Evolutionary conservation across 495 filamentous ascomycete species (phyloP).

Genomic region (Penicillium odoratum): DNA sequence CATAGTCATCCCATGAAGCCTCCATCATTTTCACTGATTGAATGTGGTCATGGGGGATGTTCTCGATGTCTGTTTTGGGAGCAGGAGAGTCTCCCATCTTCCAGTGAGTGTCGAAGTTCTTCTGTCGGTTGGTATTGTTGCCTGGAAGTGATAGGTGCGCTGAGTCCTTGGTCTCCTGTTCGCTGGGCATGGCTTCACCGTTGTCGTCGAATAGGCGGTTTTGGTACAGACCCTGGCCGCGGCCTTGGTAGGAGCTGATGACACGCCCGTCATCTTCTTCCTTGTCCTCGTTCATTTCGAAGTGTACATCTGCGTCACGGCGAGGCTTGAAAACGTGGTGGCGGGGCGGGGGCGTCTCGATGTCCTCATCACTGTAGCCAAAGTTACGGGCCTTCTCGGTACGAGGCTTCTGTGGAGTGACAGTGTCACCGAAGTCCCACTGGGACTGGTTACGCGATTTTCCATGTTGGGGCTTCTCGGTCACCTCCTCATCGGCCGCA

Average conservation of each 20-base stretch:
- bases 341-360: constrained; percentile 55
- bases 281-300: constrained; percentile 61
- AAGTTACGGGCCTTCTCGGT: constrained; percentile 66
- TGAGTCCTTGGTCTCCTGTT: constrained; percentile 29
- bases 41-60: constrained; percentile 43
- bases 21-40: constrained; percentile 63
- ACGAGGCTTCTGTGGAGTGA: constrained; percentile 72
- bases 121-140: constrained; percentile 64
- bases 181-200: constrained; percentile 23
- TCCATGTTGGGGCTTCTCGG: constrained; percentile 17
- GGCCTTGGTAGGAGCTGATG: constrained; percentile 54
- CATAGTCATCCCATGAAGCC: constrained; percentile 62
- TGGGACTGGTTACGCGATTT: not conserved
- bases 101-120: constrained; percentile 76
- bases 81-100: constrained; percentile 60
- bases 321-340: constrained; percentile 64
- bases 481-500: constrained; percentile 67
- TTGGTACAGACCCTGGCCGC: constrained; percentile 71
- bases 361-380: constrained; percentile 61
- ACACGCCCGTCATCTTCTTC: constrained; percentile 31
- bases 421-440: not conserved
- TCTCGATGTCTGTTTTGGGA: constrained; percentile 43
- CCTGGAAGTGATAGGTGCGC: constrained; percentile 59
- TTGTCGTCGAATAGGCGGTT: constrained; percentile 67
- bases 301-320: constrained; percentile 77